phyloP scores from a whole-genome alignment of 108 stramenopile genomes.

The Thalassiosira profunda region DNA sequence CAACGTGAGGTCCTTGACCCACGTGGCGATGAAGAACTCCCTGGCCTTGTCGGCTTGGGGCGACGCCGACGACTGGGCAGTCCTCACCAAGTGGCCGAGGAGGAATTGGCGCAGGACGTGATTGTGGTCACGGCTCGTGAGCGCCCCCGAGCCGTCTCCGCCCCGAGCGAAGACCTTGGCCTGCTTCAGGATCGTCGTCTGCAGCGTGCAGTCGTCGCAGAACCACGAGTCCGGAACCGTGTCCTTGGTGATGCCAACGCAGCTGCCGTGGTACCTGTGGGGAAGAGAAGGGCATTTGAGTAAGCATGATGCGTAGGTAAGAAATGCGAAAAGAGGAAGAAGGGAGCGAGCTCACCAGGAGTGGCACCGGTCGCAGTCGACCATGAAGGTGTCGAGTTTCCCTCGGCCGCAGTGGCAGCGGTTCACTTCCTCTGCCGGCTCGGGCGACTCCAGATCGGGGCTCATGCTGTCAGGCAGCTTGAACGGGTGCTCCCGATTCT shows the following conservation, averaged over 20 bases:
- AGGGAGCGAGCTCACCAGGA: constrained; percentile 67
- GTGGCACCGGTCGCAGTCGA: constrained; percentile 90
- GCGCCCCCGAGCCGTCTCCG: not conserved
- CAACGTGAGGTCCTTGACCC: constrained; percentile 62
- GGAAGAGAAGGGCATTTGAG: not conserved
- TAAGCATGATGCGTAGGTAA: not conserved
- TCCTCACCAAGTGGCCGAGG: constrained; percentile 59
- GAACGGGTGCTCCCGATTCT: constrained; percentile 61
- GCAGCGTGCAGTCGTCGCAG: constrained; percentile 87
- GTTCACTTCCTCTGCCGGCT: constrained; percentile 52
- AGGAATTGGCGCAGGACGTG: constrained; percentile 73
- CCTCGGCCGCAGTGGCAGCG: constrained; percentile 75
- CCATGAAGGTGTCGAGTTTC: constrained; percentile 68
- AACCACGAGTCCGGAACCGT: constrained; percentile 71
- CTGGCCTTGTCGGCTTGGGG: constrained; percentile 44
- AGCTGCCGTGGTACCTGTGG: constrained; percentile 72
- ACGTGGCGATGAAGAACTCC: constrained; percentile 80
- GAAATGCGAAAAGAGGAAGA: not conserved
- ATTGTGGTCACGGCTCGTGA: constrained; percentile 38
- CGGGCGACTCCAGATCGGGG: constrained; percentile 12
- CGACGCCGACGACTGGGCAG: constrained; percentile 27
- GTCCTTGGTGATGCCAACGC: constrained; percentile 76
- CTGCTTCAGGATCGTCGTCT: constrained; percentile 51
- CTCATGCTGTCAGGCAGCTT: constrained; percentile 32
- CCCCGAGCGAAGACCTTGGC: constrained; percentile 45